These are phyloP conservation scores for Myriosclerotinia curreyana DNA, from an alignment of 2,329 filamentous ascomycete species.

Conservation along the genomic window DNA sequence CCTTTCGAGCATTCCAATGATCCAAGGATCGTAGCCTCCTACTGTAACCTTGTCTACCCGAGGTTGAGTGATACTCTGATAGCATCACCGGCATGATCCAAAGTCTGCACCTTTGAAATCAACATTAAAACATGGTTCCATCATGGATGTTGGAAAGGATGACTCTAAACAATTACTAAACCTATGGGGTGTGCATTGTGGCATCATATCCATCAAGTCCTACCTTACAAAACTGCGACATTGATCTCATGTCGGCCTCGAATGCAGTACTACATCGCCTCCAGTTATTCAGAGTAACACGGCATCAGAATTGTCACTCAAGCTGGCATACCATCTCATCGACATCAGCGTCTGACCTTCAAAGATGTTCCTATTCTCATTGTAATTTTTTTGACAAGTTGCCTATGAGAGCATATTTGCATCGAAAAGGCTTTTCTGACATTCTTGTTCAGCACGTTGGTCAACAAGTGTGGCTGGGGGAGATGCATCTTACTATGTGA, in stretches of 20 bases:
- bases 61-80: neutral
- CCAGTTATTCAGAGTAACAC: conserved; percentile 16
- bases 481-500: conserved; percentile 11
- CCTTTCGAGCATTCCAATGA: neutral
- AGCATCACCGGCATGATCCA: neutral
- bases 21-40: neutral
- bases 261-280: conserved; percentile 15
- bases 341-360: conserved; percentile 20
- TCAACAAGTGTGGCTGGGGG: conserved; percentile 11
- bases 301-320: conserved; percentile 9
- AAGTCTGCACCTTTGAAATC: neutral
- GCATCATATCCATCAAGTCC: neutral
- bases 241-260: conserved; percentile 17
- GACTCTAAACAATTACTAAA: neutral
- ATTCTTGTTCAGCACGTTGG: conserved; percentile 8
- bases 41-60: neutral
- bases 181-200: neutral
- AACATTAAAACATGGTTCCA: neutral
- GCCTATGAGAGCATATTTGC: conserved; percentile 1
- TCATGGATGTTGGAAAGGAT: neutral
- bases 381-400: conserved; percentile 1
- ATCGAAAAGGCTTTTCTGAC: conserved; percentile 10
- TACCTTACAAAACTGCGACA: conserved; percentile 4
- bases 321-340: conserved; percentile 6
- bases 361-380: neutral